A percentile compares a stretch with the other conserved stretches of the same genome.
Evolutionary conservation across 345 rosid genomes (phyloP).

Genomic region (Stellera chamaejasme): DNA sequence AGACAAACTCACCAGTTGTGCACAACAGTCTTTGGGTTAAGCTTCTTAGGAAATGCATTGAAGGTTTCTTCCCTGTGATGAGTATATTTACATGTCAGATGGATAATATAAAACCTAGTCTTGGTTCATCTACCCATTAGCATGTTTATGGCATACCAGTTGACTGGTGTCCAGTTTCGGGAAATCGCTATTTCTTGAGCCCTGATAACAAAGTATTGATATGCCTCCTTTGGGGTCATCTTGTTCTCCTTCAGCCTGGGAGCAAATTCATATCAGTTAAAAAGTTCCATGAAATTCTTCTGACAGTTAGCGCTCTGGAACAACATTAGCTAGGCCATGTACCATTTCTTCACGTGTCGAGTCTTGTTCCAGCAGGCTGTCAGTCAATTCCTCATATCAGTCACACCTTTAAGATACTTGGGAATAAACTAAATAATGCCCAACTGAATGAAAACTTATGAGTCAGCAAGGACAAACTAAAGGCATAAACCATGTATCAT

Average conservation of each 20-base stretch:
- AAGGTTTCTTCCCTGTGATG: conserved; percentile 78
- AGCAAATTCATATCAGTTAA: conserved; percentile 12
- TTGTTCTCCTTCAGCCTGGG: conserved; percentile 68
- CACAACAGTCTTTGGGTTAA: conserved; percentile 74
- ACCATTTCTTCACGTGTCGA: conserved; percentile 76
- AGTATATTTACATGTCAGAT: conserved; percentile 2
- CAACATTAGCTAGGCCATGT: conserved; percentile 7
- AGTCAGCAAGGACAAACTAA: no score
- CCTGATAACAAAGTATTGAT: conserved; percentile 65
- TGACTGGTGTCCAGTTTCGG: conserved; percentile 72
- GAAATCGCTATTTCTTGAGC: conserved; percentile 83
- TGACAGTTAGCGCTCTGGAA: no score
- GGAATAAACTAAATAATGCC: no score
- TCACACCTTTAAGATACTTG: no score
- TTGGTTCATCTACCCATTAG: not conserved
- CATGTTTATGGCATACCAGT: conserved; percentile 43
- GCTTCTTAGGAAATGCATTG: conserved; percentile 37
- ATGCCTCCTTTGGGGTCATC: conserved; percentile 62
- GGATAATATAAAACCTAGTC: not conserved
- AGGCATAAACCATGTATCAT: no score
- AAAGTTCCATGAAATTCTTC: not conserved
- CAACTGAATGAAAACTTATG: no score
- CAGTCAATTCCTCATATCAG: not conserved
- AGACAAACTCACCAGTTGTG: conserved; percentile 67
- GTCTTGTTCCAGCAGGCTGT: conserved; percentile 84